These are phyloP conservation scores for Perilla frutescens DNA, from an alignment of 257 asterid species.

Conservation along the genomic window DNA sequence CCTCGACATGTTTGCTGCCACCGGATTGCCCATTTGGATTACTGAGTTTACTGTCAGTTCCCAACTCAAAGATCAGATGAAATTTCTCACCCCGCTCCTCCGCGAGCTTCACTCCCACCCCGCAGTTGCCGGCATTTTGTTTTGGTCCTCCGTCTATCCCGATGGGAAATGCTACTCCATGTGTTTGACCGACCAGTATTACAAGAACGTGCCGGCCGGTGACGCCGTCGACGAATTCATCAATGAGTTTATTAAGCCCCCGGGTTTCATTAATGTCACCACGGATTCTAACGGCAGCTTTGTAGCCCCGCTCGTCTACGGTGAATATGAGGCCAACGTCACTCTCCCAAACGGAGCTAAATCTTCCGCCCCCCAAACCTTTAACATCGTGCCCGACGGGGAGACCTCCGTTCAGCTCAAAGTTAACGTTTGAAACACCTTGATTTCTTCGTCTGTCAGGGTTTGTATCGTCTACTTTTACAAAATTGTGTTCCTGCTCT, in stretches of 20 bases:
- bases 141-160: constrained; percentile 58
- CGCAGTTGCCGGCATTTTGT: constrained; percentile 45
- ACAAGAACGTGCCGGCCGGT: constrained; percentile 53
- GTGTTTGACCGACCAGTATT: constrained; percentile 64
- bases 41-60: constrained; percentile 59
- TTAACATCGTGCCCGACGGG: constrained; percentile 22
- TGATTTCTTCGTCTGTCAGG: no score
- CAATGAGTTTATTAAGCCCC: neutral
- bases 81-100: constrained; percentile 39
- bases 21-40: constrained; percentile 69
- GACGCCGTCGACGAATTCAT: constrained; percentile 49
- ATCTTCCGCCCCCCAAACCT: neutral
- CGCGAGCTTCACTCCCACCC: constrained; percentile 53
- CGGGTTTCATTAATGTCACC: constrained; percentile 24
- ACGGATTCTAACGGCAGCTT: constrained; percentile 51
- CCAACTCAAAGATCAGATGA: neutral
- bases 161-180: constrained; percentile 47
- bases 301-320: constrained; percentile 48
- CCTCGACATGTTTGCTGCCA: constrained; percentile 53
- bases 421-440: no score
- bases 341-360: constrained; percentile 34
- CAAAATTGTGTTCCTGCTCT: no score
- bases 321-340: constrained; percentile 52
- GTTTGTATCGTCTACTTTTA: no score
- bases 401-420: neutral